Percentiles rank a stretch among this genome's conserved stretches.
These are phyloP conservation scores for Suhomyces sp. DNA, from an alignment of 805 yeast genomes.

Conservation along the genomic window DNA sequence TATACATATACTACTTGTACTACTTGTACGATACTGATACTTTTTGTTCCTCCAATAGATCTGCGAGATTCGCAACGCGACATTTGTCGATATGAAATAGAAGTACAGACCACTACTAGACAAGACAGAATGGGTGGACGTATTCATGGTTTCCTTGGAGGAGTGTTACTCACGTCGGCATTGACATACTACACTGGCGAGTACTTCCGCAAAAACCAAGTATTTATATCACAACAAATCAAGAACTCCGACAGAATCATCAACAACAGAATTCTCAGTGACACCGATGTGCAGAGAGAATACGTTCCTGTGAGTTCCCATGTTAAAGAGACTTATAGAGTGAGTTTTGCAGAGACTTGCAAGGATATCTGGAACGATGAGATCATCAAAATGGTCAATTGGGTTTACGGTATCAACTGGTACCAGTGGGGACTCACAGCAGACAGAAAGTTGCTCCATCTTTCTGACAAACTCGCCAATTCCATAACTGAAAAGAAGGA, in stretches of 20 bases:
- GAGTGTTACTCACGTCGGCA: constrained; percentile 60
- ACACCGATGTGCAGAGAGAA: constrained; percentile 44
- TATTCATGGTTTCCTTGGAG: constrained; percentile 45
- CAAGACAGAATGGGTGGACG: constrained; percentile 36
- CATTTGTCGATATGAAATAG: background rate
- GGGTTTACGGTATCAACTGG: constrained; percentile 57
- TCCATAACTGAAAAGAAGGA: background rate
- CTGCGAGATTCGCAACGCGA: background rate
- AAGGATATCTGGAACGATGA: constrained; percentile 82
- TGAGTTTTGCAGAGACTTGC: constrained; percentile 52
- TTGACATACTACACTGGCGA: constrained; percentile 59
- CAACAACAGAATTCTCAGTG: constrained; percentile 50
- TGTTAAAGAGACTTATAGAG: constrained; percentile 26
- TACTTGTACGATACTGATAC: too few relatives aligned
- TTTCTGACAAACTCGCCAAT: constrained; percentile 24
- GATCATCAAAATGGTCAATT: constrained; percentile 58
- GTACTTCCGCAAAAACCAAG: constrained; percentile 49
- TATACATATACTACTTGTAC: too few relatives aligned
- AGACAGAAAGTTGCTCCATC: constrained; percentile 28
- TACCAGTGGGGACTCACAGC: constrained; percentile 37
- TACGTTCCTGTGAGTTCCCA: constrained; percentile 39
- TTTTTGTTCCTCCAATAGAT: background rate
- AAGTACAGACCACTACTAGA: background rate
- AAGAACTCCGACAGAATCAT: constrained; percentile 48
- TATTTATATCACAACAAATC: constrained; percentile 45